phyloP scores from a whole-genome alignment of 2,329 filamentous ascomycete species.

The Aspergillus terreus region DNA sequence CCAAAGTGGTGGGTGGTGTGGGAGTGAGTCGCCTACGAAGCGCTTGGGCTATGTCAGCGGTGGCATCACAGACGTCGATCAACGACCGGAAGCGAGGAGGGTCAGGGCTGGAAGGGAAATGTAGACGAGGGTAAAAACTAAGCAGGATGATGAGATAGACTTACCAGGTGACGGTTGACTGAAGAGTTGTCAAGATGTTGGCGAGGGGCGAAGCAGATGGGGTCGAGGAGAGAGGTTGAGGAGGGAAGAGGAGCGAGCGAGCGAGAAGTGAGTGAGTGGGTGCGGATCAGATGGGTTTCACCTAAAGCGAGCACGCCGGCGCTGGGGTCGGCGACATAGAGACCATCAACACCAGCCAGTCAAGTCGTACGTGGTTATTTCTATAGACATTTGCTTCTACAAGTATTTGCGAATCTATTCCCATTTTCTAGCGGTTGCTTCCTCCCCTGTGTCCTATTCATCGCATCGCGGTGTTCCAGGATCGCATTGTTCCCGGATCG shows the following conservation, averaged over 20 bases:
- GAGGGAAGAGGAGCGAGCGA: constrained; percentile 5
- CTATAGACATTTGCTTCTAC: background rate
- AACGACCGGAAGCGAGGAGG: constrained; percentile 19
- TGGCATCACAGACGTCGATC: constrained; percentile 26
- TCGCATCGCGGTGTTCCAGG: constrained; percentile 5
- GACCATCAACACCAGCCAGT: background rate
- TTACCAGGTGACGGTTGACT: constrained; percentile 9
- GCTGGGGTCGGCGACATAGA: constrained; percentile 14
- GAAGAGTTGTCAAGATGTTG: constrained; percentile 5
- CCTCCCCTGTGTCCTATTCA: background rate
- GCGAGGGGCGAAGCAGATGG: constrained; percentile 6
- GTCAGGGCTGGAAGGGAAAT: constrained; percentile 8
- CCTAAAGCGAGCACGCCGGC: constrained; percentile 25
- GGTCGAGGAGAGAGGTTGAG: constrained; percentile 10
- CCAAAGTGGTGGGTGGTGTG: constrained; percentile 15
- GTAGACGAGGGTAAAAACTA: constrained; percentile 1
- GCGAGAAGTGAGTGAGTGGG: constrained; percentile 13
- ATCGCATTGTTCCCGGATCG: constrained; percentile 4
- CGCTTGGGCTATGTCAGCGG: constrained; percentile 38
- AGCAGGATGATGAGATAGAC: constrained; percentile 4
- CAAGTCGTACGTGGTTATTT: background rate
- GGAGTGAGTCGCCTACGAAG: constrained; percentile 32
- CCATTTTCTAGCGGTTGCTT: background rate
- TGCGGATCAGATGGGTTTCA: constrained; percentile 34
- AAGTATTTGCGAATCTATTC: background rate